These are phyloP conservation scores for Funneliformis mosseae DNA, from an alignment of 192 early-diverging fungal genomes.

Conservation along the genomic window DNA sequence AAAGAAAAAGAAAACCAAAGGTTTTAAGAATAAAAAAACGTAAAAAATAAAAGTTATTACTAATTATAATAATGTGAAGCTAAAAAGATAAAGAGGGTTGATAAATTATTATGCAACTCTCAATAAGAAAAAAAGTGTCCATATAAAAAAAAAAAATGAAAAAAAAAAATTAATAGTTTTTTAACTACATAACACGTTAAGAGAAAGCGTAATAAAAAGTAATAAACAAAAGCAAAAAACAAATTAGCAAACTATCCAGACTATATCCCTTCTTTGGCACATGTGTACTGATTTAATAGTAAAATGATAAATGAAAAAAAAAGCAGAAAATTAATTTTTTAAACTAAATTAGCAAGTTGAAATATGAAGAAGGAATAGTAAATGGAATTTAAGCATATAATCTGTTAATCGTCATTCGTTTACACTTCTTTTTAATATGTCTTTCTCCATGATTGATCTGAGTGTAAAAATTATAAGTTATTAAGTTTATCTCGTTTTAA, in stretches of 20 bases:
- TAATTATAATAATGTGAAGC: too few relatives aligned
- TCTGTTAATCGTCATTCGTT: background rate
- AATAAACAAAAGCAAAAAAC: background rate
- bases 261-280: background rate
- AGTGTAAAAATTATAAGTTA: background rate
- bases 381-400: background rate
- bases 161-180: too few relatives aligned
- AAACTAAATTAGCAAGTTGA: background rate
- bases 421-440: background rate
- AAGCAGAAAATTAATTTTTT: background rate
- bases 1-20: slow-evolving; percentile 23
- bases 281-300: background rate
- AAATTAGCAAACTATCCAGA: background rate
- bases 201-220: slow-evolving; percentile 2
- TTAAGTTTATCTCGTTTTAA: background rate
- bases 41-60: too few relatives aligned
- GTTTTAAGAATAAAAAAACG: too few relatives aligned
- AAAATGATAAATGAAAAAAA: background rate
- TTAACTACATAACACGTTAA: too few relatives aligned
- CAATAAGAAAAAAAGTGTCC: too few relatives aligned
- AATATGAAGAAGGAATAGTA: background rate
- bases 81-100: too few relatives aligned
- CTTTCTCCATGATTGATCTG: background rate
- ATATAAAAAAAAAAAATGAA: too few relatives aligned
- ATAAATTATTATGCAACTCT: too few relatives aligned